Percentiles rank a stretch among this genome's conserved stretches.
Conservation (phyloP, 805 yeast species). For the Candida insectorum region DNA sequence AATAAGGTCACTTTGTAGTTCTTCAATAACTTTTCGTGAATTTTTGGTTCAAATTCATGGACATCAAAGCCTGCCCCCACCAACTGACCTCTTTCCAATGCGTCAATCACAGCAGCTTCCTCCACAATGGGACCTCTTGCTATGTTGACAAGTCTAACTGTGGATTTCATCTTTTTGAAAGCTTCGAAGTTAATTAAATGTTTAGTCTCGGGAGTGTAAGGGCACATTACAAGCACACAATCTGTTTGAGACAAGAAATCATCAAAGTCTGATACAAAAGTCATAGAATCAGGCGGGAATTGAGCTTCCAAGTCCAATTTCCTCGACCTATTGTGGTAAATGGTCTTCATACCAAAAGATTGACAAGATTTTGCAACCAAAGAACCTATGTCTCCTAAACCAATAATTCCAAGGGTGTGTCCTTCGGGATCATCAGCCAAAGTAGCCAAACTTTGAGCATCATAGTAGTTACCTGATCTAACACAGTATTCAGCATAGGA, state of each 20-base stretch:
- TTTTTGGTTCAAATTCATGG: slow-evolving; percentile 40
- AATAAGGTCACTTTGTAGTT: slow-evolving; percentile 33
- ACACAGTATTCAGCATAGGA: slow-evolving; percentile 37
- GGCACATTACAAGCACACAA: slow-evolving; percentile 36
- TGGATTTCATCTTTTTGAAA: slow-evolving; percentile 21
- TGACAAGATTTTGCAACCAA: slow-evolving; percentile 40
- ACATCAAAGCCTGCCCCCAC: slow-evolving; percentile 44
- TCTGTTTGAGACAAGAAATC: slow-evolving; percentile 23
- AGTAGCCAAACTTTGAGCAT: slow-evolving; percentile 24
- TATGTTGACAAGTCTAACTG: slow-evolving; percentile 30
- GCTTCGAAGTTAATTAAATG: slow-evolving; percentile 33
- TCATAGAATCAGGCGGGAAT: slow-evolving; percentile 23
- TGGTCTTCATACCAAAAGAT: slow-evolving; percentile 42
- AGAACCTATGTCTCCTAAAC: slow-evolving; percentile 47
- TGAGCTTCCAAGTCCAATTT: slow-evolving; percentile 26
- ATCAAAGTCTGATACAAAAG: slow-evolving; percentile 19
- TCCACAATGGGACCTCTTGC: slow-evolving; percentile 42
- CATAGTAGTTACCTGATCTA: slow-evolving; percentile 28
- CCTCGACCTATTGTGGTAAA: slow-evolving; percentile 37
- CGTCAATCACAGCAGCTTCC: slow-evolving; percentile 37
- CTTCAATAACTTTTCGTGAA: slow-evolving; percentile 24
- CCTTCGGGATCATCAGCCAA: slow-evolving; percentile 40
- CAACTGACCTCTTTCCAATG: slow-evolving; percentile 36
- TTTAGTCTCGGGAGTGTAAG: slow-evolving; percentile 33
- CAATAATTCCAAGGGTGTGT: slow-evolving; percentile 43